Evolutionary conservation across 495 filamentous ascomycete genomes (phyloP), one percentile per base, ranked within the genome.

Genomic region (Lentithecium fluviatile): DNA sequence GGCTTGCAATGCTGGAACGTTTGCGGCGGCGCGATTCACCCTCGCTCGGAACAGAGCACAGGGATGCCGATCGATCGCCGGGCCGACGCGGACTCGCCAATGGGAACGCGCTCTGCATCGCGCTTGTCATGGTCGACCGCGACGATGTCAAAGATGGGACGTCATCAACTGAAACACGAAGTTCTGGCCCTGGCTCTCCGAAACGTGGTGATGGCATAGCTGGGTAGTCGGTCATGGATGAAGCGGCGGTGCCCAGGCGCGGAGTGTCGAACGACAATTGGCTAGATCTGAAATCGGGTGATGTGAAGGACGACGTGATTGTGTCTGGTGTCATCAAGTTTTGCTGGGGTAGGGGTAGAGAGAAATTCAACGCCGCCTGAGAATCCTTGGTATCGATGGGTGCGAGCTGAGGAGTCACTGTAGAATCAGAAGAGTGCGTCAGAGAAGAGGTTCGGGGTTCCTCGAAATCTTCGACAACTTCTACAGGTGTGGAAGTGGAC

Each of bases 91-190:
- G 59, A 21, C 62, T 65, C 49, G 45, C 67, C 68, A 80, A 81
- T 29, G 83, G 77, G 78, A 52, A 83, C 70, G 15, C 79, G 78
- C 60, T 75, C 65, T 69, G 78, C 64, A 61, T 76, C 69, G 54
- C 83, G 56, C 86, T 85, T 2, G 89, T 90, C 84, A 85, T 88
- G 13, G 90, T 92, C 0, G 91, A 96, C 65, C 89, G 84, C 70
- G 88, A 91, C 73, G 88, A 92, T 17, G 87, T 91, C 26, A 96
- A 74, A 29, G 91, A 95, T 6, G 91, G 91, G 11, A 93, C 88
- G 74, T 91, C 89, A 56, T 95, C 91, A 21, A 90, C 80, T 6
- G 91, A 95, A 19, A 85, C 79, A 51, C 90, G 86, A 12, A 86
- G 59, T 58, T 85, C 83, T 13, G 83, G 83, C 6, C 82, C 81